Conservation (phyloP, 192 early-diverging fungal genomes). For the Entophlyctis luteolus region DNA sequence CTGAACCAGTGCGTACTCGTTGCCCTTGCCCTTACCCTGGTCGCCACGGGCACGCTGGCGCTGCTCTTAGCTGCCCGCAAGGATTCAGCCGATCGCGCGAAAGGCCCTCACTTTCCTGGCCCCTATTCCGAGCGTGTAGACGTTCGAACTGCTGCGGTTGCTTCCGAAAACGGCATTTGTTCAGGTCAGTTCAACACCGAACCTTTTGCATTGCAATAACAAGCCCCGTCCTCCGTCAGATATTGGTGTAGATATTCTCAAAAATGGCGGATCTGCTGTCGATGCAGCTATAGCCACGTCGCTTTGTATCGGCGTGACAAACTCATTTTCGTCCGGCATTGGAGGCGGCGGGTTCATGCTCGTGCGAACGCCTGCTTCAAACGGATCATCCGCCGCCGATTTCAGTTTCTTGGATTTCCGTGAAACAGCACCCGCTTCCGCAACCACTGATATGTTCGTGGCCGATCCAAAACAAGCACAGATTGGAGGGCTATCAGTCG, state of each 20-base stretch:
- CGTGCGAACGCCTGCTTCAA: slow-evolving; percentile 57
- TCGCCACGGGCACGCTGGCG: slow-evolving; percentile 1
- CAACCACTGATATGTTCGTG: slow-evolving; percentile 76
- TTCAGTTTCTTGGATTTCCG: slow-evolving; percentile 75
- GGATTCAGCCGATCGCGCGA: background rate
- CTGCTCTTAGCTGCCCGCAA: slow-evolving; percentile 6
- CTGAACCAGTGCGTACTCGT: slow-evolving; percentile 5
- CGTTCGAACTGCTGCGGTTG: slow-evolving; percentile 31
- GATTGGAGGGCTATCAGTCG: slow-evolving; percentile 41
- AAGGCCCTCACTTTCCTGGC: background rate
- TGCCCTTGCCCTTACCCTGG: background rate
- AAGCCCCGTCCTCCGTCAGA: background rate
- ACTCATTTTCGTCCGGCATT: slow-evolving; percentile 84
- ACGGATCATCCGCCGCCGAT: slow-evolving; percentile 45
- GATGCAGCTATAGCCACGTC: slow-evolving; percentile 84
- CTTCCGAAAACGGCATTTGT: slow-evolving; percentile 40
- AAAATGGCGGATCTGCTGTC: slow-evolving; percentile 81
- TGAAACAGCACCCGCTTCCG: slow-evolving; percentile 74
- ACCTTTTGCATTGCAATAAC: background rate
- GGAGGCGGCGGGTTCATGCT: slow-evolving; percentile 96
- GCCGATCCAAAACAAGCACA: slow-evolving; percentile 62
- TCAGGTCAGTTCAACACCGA: slow-evolving; percentile 4
- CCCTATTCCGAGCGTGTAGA: slow-evolving; percentile 1
- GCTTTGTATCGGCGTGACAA: slow-evolving; percentile 75
- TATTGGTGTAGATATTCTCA: slow-evolving; percentile 57